Evolutionary conservation across 1,139 yeast species (phyloP), one percentile per base, ranked within the genome.

Genomic region (Candida sanyaensis): DNA sequence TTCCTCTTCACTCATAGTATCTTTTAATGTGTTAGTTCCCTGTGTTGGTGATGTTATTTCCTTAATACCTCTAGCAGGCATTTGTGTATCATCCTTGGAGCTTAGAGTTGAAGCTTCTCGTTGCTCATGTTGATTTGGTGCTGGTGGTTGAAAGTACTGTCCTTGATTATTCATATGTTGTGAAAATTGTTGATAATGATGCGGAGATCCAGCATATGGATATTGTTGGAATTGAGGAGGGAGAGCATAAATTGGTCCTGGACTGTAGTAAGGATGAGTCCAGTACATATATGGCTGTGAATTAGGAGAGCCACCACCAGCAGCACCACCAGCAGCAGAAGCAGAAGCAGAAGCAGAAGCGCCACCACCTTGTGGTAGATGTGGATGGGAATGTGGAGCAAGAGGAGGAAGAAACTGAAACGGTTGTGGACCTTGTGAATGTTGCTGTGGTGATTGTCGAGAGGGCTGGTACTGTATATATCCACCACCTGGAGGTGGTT

Each of bases 1-100:
- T 34, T 41, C 44, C 21, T 41, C 39, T 21, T 41, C 44, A 27
- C 44, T 41, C 3, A 29, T n/a, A 2, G 37, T 41, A n/a, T 17
- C 29, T 24, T 33, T 34, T 4, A 33, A 2, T 11, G 12, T 26
- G 8, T 13, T 28, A 5, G 29, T 13, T 9, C 6, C 9, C 7
- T 7, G 12, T 12, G 21, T 28, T 31, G 11, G 11, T 11, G n/a
- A n/a, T 26, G 24, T 24, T 41, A 31, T 2, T 11, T 30, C 36
- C 10, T 37, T 37, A 9, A 17, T 7, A 3, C 17, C 39, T 38
- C 33, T 21, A 5, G 41, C 17, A 8, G 41, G 26, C 10, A 27
- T 17, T 5, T 28, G 34, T 13, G 41, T 38, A 6, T 34, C 17
- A 9, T 38, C 34, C 13, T 38, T 38, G 9, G 41, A 38, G 21